Percentiles rank a stretch among this genome's conserved stretches.
These are phyloP conservation scores for Beauveria asiatica DNA, from an alignment of 2,329 filamentous ascomycete genomes.

Conservation along the genomic window DNA sequence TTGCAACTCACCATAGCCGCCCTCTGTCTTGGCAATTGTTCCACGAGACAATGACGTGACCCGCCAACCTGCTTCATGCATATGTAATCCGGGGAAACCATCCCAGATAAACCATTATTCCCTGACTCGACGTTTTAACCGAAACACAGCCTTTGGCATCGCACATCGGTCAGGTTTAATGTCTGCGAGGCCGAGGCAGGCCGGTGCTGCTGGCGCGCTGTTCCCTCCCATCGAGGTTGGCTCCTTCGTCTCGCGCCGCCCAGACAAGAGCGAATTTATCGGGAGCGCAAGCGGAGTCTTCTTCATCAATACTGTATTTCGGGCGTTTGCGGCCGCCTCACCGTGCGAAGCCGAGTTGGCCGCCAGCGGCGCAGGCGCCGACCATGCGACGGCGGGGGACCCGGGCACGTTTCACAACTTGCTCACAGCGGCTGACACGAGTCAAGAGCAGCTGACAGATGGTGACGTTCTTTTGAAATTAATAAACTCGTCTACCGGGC, in stretches of 20 bases:
- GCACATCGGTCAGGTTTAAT: background rate
- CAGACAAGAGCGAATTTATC: slow-evolving; percentile 37
- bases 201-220: background rate
- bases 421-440: background rate
- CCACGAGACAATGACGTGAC: background rate
- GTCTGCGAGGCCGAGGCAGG: background rate
- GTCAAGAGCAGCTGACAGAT: background rate
- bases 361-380: background rate
- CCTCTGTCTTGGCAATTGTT: background rate
- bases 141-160: too few species aligned
- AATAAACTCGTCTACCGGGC: background rate
- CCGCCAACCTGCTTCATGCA: background rate
- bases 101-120: background rate
- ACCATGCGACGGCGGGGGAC: slow-evolving; percentile 7
- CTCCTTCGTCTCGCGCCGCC: background rate
- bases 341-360: background rate
- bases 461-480: background rate
- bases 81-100: background rate
- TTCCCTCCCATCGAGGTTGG: slow-evolving; percentile 7
- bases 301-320: slow-evolving; percentile 44
- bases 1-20: too few species aligned
- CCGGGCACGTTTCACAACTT: background rate
- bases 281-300: slow-evolving; percentile 44
- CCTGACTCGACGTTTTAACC: background rate
- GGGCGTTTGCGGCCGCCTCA: slow-evolving; percentile 35